phyloP scores from a whole-genome alignment of 345 rosid species.

The Rhodomyrtus tomentosa region DNA sequence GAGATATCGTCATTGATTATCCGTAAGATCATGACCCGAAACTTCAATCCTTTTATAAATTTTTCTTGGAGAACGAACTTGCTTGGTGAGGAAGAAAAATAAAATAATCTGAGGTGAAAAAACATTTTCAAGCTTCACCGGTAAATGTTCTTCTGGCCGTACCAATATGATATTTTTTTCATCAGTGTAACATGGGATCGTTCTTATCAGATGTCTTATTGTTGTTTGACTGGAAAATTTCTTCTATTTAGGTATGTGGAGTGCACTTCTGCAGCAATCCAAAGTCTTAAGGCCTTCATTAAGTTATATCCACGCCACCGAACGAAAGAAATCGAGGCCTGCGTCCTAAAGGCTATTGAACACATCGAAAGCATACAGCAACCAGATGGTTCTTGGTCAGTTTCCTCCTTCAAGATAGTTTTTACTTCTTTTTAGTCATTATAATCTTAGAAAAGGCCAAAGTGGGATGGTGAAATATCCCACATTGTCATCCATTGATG shows the following conservation, averaged over 20 bases:
- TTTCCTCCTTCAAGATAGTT: background rate
- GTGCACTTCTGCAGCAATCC: constrained; percentile 74
- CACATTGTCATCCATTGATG: background rate
- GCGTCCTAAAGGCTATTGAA: constrained; percentile 29
- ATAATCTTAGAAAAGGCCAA: background rate
- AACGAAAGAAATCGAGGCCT: constrained; percentile 23
- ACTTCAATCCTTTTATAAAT: background rate
- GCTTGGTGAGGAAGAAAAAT: background rate
- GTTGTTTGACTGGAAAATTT: background rate
- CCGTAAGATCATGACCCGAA: constrained; percentile 26
- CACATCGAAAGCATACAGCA: constrained; percentile 40
- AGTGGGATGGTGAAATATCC: background rate
- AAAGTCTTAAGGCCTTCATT: constrained; percentile 30
- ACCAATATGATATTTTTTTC: background rate
- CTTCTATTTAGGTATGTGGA: constrained; percentile 42
- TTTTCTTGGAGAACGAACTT: background rate
- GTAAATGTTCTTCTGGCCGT: background rate
- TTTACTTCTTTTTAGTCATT: background rate
- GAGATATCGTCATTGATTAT: constrained; percentile 59
- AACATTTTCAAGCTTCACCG: background rate
- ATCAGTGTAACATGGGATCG: background rate
- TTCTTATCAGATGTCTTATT: background rate
- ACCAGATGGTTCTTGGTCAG: constrained; percentile 67
- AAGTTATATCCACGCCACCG: constrained; percentile 17
- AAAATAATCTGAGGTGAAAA: background rate